phyloP scores from a whole-genome alignment of 139 green algal genomes.

The Chlamydomonas incerta region DNA sequence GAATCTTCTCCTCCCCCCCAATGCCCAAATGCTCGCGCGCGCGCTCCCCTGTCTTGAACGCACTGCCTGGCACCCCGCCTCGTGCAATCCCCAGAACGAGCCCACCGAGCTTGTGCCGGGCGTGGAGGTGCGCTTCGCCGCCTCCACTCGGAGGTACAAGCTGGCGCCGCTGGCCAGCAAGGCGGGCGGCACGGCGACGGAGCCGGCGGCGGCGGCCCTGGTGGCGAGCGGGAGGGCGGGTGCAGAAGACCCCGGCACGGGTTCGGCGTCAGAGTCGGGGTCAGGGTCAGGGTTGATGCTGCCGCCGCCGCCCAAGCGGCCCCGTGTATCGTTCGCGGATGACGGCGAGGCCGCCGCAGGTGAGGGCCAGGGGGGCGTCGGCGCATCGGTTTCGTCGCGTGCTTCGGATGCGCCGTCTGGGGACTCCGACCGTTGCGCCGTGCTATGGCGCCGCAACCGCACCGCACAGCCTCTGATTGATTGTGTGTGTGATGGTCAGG shows the following conservation, averaged over 20 bases:
- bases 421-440: too few relatives aligned
- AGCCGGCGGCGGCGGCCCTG: background rate
- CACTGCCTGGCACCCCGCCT: too few relatives aligned
- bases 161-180: constrained; percentile 11
- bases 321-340: constrained; percentile 21
- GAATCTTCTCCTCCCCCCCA: too few relatives aligned
- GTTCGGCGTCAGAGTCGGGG: background rate
- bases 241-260: background rate
- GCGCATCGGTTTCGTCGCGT: background rate
- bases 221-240: background rate
- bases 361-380: background rate
- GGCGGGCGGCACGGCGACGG: background rate
- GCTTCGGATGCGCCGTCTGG: too few relatives aligned
- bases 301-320: constrained; percentile 28
- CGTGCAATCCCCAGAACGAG: constrained; percentile 24
- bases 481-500: too few relatives aligned
- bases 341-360: background rate
- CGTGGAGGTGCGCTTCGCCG: constrained; percentile 47
- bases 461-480: too few relatives aligned
- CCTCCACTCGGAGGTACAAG: constrained; percentile 49
- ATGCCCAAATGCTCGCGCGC: too few relatives aligned
- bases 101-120: constrained; percentile 43
- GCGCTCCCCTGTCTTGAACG: too few relatives aligned
- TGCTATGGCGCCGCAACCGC: too few relatives aligned
- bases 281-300: background rate